A percentile compares a stretch with the other conserved stretches of the same genome.
Evolutionary conservation across 495 filamentous ascomycete genomes (phyloP).

Genomic region (Daldinia bambusicola): DNA sequence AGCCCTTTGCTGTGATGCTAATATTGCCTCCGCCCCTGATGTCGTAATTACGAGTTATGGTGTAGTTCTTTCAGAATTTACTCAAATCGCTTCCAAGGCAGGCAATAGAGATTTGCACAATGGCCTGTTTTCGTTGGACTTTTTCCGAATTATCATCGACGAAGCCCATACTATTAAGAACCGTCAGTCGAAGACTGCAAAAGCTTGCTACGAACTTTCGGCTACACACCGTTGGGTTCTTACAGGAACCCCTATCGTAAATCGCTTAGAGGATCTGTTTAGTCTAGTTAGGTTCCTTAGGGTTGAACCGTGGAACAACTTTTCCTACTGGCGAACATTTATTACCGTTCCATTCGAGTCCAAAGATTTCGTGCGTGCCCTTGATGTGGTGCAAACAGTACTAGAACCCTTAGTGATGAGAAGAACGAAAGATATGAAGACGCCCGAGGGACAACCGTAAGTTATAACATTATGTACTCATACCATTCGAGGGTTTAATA

Average conservation of each 20-base stretch:
- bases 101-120: slow-evolving; percentile 68
- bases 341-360: slow-evolving; percentile 97
- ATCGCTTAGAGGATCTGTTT: slow-evolving; percentile 96
- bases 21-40: slow-evolving; percentile 79
- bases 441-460: slow-evolving; percentile 80
- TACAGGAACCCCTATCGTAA: slow-evolving; percentile 97
- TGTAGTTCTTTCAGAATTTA: slow-evolving; percentile 88
- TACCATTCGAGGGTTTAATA: neutral
- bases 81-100: slow-evolving; percentile 66
- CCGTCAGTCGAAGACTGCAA: slow-evolving; percentile 85
- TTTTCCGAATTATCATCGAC: slow-evolving; percentile 93
- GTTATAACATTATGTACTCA: slow-evolving; percentile 1
- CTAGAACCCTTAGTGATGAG: slow-evolving; percentile 94
- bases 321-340: slow-evolving; percentile 98
- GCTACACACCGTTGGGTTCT: slow-evolving; percentile 91
- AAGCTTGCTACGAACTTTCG: slow-evolving; percentile 88
- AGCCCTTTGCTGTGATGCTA: slow-evolving; percentile 77
- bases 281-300: slow-evolving; percentile 89
- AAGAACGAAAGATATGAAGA: slow-evolving; percentile 97
- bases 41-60: slow-evolving; percentile 97
- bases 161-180: slow-evolving; percentile 97
- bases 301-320: slow-evolving; percentile 98
- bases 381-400: slow-evolving; percentile 97
- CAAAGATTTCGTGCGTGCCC: slow-evolving; percentile 88
- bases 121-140: slow-evolving; percentile 89